These are phyloP conservation scores for Aspergillus ellipticus DNA, from an alignment of 495 filamentous ascomycete genomes.

Conservation along the genomic window DNA sequence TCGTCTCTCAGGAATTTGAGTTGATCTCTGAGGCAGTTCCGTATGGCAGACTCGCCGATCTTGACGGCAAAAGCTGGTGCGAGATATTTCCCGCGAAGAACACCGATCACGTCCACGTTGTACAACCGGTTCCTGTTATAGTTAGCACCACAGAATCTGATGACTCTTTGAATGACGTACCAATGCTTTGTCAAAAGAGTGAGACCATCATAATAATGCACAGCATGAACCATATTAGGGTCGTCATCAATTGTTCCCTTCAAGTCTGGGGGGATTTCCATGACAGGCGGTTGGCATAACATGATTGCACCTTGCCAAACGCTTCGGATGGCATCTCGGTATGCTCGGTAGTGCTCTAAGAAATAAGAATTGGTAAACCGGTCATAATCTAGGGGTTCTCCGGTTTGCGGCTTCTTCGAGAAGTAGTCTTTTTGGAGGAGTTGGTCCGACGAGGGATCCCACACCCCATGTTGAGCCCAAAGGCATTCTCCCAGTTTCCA, in stretches of 20 bases:
- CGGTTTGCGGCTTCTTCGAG: slow-evolving; percentile 64
- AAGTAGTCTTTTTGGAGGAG: slow-evolving; percentile 88
- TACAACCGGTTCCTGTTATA: slow-evolving; percentile 72
- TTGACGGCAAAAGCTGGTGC: slow-evolving; percentile 87
- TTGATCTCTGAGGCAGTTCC: slow-evolving; percentile 91
- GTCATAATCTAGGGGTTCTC: slow-evolving; percentile 70
- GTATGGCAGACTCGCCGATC: slow-evolving; percentile 89
- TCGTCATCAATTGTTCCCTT: slow-evolving; percentile 89
- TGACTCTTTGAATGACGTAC: slow-evolving; percentile 33
- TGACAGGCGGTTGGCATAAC: slow-evolving; percentile 86
- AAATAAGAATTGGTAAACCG: slow-evolving; percentile 88
- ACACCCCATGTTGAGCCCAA: slow-evolving; percentile 96
- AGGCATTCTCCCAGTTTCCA: slow-evolving; percentile 93
- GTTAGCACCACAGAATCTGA: slow-evolving; percentile 8
- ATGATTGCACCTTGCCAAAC: slow-evolving; percentile 79
- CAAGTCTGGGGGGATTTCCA: slow-evolving; percentile 85
- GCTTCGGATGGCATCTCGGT: slow-evolving; percentile 65
- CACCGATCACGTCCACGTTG: slow-evolving; percentile 93
- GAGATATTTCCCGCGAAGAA: slow-evolving; percentile 83
- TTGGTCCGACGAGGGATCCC: slow-evolving; percentile 77
- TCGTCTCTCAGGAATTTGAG: slow-evolving; percentile 84
- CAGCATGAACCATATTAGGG: slow-evolving; percentile 83
- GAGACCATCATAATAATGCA: slow-evolving; percentile 95
- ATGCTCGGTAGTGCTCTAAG: slow-evolving; percentile 76
- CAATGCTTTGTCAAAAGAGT: slow-evolving; percentile 98